These are phyloP conservation scores for Kuraishia piskuri DNA, from an alignment of 805 yeast genomes.

Conservation along the genomic window DNA sequence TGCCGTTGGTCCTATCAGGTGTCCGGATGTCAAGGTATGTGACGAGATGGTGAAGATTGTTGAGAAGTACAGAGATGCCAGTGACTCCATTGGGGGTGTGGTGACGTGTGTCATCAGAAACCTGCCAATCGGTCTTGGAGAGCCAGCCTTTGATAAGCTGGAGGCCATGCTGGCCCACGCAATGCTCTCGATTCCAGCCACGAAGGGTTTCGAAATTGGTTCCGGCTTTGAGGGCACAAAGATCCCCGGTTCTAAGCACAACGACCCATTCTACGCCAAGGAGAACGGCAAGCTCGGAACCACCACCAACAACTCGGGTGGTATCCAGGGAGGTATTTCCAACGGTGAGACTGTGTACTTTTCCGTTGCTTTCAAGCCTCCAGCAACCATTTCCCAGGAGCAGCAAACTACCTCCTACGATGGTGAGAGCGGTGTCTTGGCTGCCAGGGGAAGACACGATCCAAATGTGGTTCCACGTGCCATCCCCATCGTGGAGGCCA, in stretches of 20 bases:
- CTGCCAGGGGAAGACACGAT: slow-evolving; percentile 97
- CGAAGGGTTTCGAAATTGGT: slow-evolving; percentile 97
- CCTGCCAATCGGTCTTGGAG: slow-evolving; percentile 93
- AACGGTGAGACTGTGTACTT: slow-evolving; percentile 95
- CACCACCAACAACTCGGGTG: slow-evolving; percentile 87
- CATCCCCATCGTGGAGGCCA: slow-evolving; percentile 95
- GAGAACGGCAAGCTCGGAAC: slow-evolving; percentile 66
- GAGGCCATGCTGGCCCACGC: slow-evolving; percentile 97
- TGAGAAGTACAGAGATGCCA: slow-evolving; percentile 73
- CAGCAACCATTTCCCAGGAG: slow-evolving; percentile 93
- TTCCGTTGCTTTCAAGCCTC: slow-evolving; percentile 94
- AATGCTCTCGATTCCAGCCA: slow-evolving; percentile 95
- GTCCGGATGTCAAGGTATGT: slow-evolving; percentile 72
- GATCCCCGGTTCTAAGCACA: slow-evolving; percentile 90
- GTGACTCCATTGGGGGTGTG: slow-evolving; percentile 95
- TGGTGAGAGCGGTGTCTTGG: slow-evolving; percentile 79
- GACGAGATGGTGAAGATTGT: slow-evolving; percentile 80
- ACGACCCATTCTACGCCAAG: slow-evolving; percentile 72
- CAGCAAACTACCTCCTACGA: slow-evolving; percentile 85
- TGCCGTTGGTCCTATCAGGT: slow-evolving; percentile 81
- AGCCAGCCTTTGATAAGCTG: slow-evolving; percentile 93
- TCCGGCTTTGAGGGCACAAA: slow-evolving; percentile 89
- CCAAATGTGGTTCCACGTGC: slow-evolving; percentile 99
- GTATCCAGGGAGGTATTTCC: slow-evolving; percentile 96
- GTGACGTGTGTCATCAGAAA: slow-evolving; percentile 96